A percentile compares a stretch with the other conserved stretches of the same genome.
These are phyloP conservation scores for Auriculariales sp. DNA, from an alignment of 768 basidiomycete species.

Conservation along the genomic window DNA sequence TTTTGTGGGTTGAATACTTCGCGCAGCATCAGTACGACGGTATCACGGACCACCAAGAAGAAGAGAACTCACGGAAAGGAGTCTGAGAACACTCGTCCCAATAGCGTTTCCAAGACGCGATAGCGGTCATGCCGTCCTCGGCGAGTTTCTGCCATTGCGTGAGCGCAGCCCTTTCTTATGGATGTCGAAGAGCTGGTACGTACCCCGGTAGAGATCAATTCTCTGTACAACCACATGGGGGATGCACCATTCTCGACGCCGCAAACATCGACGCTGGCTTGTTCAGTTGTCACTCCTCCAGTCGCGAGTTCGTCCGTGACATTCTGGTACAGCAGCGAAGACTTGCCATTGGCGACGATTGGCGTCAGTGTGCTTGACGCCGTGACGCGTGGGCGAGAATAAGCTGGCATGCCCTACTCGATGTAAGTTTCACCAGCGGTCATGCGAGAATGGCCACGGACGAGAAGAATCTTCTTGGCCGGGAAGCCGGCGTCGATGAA, in stretches of 20 bases:
- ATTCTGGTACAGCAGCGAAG: not conserved
- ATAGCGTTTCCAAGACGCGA: not conserved
- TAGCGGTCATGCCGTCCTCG: not conserved
- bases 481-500: not conserved
- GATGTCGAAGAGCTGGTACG: not conserved
- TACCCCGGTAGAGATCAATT: not conserved
- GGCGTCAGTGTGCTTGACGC: not conserved
- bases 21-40: not conserved
- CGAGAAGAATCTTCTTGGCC: not conserved
- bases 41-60: not conserved
- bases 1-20: not conserved
- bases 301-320: not conserved
- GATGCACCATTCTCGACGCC: not conserved
- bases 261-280: not conserved
- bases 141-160: not conserved
- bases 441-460: too few species aligned
- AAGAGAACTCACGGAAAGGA: not conserved
- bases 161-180: not conserved
- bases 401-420: not conserved
- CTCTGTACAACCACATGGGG: not conserved
- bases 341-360: too few species aligned
- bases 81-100: not conserved
- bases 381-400: not conserved
- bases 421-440: too few species aligned
- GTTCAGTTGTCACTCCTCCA: not conserved